phyloP scores from a whole-genome alignment of 1,139 yeast genomes.

The Candida sp. region DNA sequence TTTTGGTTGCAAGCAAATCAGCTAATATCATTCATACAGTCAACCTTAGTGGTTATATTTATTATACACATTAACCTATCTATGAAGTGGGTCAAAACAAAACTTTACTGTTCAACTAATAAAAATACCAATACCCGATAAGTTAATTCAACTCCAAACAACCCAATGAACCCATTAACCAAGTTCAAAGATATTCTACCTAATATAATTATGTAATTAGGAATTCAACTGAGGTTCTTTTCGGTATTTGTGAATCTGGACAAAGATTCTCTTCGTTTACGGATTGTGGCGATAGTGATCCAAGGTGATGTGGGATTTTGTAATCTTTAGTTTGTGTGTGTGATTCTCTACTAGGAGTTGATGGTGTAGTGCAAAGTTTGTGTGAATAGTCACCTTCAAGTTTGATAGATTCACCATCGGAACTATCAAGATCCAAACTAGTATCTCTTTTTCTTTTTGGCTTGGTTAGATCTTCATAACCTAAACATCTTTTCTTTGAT shows the following conservation, averaged over 20 bases:
- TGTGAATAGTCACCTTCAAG: background rate
- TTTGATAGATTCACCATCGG: background rate
- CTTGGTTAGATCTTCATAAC: conserved; percentile 44
- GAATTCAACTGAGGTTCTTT: background rate
- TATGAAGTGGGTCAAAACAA: background rate
- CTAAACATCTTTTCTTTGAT: conserved; percentile 64
- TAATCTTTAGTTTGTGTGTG: background rate
- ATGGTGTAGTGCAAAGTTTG: background rate
- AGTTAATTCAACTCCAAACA: background rate
- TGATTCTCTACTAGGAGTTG: background rate
- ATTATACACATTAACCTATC: background rate
- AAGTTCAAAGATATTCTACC: background rate
- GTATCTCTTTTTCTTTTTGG: conserved; percentile 9
- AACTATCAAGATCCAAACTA: background rate
- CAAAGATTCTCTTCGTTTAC: background rate
- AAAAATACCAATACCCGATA: no score
- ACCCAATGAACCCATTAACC: background rate
- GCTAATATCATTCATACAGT: background rate
- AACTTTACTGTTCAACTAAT: background rate
- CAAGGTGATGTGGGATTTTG: background rate
- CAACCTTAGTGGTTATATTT: background rate
- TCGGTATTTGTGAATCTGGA: background rate
- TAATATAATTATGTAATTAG: background rate
- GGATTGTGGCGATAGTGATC: background rate
- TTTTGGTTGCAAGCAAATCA: background rate